Evolutionary conservation across 2,329 filamentous ascomycete species (phyloP).

Genomic region (Dothistroma pini): DNA sequence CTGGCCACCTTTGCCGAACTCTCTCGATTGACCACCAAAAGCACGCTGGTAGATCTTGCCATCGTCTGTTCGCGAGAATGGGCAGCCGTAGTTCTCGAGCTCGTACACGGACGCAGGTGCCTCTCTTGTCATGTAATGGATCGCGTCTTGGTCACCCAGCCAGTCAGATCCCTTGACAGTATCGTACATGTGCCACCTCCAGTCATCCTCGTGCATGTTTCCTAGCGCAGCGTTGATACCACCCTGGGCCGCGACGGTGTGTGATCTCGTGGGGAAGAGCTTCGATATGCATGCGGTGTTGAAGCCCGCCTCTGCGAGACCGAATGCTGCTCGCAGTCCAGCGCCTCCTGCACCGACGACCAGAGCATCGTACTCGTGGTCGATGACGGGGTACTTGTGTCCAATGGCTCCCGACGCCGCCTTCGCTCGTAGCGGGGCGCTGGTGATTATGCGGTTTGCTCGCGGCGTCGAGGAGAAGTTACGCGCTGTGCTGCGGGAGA

Average conservation of each 20-base stretch:
- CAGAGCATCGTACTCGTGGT: conserved; percentile 98
- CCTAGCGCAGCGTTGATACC: conserved; percentile 85
- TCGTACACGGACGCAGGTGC: conserved; percentile 88
- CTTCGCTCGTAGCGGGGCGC: conserved; percentile 82
- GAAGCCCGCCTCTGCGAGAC: conserved; percentile 82
- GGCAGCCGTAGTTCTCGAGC: conserved; percentile 95
- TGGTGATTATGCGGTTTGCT: conserved; percentile 80
- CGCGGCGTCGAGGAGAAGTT: conserved; percentile 84
- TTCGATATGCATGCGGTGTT: conserved; percentile 85
- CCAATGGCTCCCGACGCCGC: conserved; percentile 84
- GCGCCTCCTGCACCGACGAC: conserved; percentile 84
- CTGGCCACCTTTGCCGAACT: conserved; percentile 94
- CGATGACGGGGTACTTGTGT: conserved; percentile 93
- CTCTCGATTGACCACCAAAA: conserved; percentile 94
- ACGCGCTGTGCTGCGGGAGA: conserved; percentile 42
- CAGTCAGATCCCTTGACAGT: conserved; percentile 97
- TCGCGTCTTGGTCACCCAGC: conserved; percentile 95
- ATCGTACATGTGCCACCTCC: conserved; percentile 99
- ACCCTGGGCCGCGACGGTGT: conserved; percentile 73
- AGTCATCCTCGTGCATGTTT: conserved; percentile 98
- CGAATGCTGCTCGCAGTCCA: conserved; percentile 75
- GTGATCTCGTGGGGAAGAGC: conserved; percentile 79
- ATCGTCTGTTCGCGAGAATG: conserved; percentile 93
- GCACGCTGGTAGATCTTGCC: conserved; percentile 98
- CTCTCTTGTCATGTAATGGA: conserved; percentile 98